Percentiles rank a stretch among this genome's conserved stretches.
Conservation (phyloP, 805 yeast species). For the Ogataea ganodermae region DNA sequence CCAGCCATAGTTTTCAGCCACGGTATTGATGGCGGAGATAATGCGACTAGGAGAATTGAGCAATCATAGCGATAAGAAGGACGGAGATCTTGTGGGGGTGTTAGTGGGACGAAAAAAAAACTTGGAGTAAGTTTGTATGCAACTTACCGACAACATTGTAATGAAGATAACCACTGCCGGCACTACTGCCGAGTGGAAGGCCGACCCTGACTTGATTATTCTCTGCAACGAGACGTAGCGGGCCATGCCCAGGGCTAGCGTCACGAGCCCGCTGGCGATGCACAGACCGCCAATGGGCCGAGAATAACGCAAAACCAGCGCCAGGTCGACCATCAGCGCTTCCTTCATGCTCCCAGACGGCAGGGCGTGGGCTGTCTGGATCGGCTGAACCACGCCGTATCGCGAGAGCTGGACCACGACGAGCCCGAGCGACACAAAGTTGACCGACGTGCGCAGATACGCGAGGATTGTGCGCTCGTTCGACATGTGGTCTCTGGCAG, state of each 20-base stretch:
- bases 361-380: conserved; percentile 7
- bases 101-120: conserved; percentile 3
- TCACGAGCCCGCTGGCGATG: conserved; percentile 43
- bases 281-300: conserved; percentile 36
- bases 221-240: conserved; percentile 49
- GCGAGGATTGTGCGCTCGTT: conserved; percentile 64
- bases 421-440: conserved; percentile 53
- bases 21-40: not conserved
- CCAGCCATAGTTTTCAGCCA: conserved; percentile 7
- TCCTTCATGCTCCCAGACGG: conserved; percentile 5
- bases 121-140: too few species aligned
- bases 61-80: not conserved
- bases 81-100: not conserved
- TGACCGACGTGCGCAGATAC: conserved; percentile 57
- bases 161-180: conserved; percentile 43
- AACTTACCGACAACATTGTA: conserved; percentile 38
- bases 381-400: conserved; percentile 29
- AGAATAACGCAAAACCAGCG: conserved; percentile 18
- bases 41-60: not conserved
- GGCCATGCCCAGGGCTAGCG: conserved; percentile 44
- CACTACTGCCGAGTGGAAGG: conserved; percentile 31
- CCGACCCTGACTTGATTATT: conserved; percentile 37
- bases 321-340: conserved; percentile 12
- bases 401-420: conserved; percentile 55
- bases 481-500: conserved; percentile 61